Percentiles rank a stretch among this genome's conserved stretches.
Evolutionary conservation across 768 basidiomycete species (phyloP).

Genomic region (Neoboletus magnificus): DNA sequence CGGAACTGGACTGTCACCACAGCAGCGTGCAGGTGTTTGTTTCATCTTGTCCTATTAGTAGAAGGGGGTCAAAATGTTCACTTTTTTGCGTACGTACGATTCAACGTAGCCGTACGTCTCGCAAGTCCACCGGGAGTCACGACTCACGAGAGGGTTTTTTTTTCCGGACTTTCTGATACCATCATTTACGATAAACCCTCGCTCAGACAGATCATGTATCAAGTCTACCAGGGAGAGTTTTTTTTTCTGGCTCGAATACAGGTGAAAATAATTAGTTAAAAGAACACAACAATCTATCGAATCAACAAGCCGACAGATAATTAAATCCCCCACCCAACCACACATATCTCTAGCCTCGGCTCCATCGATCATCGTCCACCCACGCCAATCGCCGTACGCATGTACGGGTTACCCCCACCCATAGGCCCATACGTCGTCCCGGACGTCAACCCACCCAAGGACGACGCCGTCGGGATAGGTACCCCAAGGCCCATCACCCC

Average conservation of each 20-base stretch:
- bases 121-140: too few relatives aligned
- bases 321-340: not conserved
- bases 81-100: too few relatives aligned
- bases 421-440: conserved; percentile 59
- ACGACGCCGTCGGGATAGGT: conserved; percentile 36
- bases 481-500: conserved; percentile 48
- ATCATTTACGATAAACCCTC: too few relatives aligned
- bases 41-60: too few relatives aligned
- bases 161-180: too few relatives aligned
- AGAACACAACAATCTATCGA: conserved; percentile 21
- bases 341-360: too few relatives aligned
- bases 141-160: too few relatives aligned
- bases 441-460: conserved; percentile 41
- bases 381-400: conserved; percentile 58
- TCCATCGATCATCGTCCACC: conserved; percentile 51
- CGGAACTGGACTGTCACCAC: too few relatives aligned
- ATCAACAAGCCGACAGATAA: conserved; percentile 19
- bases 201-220: too few relatives aligned
- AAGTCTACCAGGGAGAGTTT: not conserved
- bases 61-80: too few relatives aligned
- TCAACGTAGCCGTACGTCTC: too few relatives aligned
- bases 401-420: conserved; percentile 57
- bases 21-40: too few relatives aligned
- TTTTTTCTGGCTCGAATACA: conserved; percentile 21
- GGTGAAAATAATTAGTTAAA: conserved; percentile 32